Conservation (phyloP, 257 asterid genomes). For the Petunia axillaris region DNA sequence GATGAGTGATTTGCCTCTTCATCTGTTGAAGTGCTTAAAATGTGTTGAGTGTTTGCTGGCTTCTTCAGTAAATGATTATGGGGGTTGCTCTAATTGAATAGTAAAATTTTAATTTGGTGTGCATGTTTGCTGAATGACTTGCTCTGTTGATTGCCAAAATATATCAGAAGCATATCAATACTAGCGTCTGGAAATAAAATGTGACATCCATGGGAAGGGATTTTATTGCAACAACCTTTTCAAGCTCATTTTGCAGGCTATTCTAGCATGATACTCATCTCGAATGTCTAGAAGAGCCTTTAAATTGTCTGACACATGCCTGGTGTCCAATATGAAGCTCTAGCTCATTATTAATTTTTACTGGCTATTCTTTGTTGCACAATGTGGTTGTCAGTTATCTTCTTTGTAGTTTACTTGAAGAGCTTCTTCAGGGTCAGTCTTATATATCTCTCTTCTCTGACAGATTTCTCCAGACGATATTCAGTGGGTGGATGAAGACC, state of each 20-base stretch:
- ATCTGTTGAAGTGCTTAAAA: background rate
- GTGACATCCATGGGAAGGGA: background rate
- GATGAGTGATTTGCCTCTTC: no score
- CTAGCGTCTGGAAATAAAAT: background rate
- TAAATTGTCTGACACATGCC: background rate
- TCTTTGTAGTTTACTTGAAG: conserved; percentile 11
- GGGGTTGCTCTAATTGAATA: conserved; percentile 12
- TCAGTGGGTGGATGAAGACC: conserved; percentile 91
- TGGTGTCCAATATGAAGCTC: background rate
- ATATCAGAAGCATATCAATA: background rate
- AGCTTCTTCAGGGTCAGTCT: background rate
- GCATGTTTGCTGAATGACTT: conserved; percentile 9
- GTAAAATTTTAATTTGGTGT: background rate
- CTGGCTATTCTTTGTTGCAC: conserved; percentile 1
- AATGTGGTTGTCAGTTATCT: background rate
- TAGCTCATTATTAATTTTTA: background rate
- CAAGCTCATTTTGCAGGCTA: conserved; percentile 2
- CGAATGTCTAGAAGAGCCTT: conserved; percentile 1
- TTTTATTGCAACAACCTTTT: background rate
- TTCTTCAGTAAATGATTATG: conserved; percentile 5
- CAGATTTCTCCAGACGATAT: conserved; percentile 92
- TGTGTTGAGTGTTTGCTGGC: background rate
- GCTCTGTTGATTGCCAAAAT: background rate
- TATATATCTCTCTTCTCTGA: conserved; percentile 16
- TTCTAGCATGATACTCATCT: conserved; percentile 11